A percentile compares a stretch with the other conserved stretches of the same genome.
Evolutionary conservation across 139 green algal species (phyloP).

Genomic region (Auxenochlorella pyrenoidosa): DNA sequence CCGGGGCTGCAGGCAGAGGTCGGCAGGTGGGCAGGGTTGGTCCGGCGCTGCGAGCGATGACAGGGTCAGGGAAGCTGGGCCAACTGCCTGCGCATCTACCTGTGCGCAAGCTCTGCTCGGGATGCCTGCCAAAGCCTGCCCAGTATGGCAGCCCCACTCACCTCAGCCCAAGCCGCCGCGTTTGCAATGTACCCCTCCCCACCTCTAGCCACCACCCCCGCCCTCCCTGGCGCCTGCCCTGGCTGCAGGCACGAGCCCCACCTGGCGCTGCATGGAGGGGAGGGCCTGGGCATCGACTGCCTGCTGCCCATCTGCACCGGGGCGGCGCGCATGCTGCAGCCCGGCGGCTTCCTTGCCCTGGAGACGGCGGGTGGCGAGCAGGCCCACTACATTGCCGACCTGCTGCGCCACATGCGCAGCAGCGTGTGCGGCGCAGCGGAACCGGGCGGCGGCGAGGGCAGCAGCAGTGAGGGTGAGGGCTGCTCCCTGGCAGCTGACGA

Average conservation of each 20-base stretch:
- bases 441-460: neutral
- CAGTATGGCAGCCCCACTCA: no score
- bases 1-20: slow-evolving; percentile 61
- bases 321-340: slow-evolving; percentile 53
- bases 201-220: no score
- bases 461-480: neutral
- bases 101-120: no score
- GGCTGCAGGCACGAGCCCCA: slow-evolving; percentile 80
- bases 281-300: slow-evolving; percentile 67
- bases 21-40: slow-evolving; percentile 26
- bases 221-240: neutral
- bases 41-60: no score
- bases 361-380: slow-evolving; percentile 79
- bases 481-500: neutral
- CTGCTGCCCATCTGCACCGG: slow-evolving; percentile 61
- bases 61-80: no score
- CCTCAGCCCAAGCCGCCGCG: no score
- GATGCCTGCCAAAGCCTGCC: no score
- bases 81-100: no score
- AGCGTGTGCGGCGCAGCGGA: neutral
- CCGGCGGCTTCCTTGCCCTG: slow-evolving; percentile 77
- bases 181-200: no score
- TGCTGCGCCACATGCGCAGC: slow-evolving; percentile 46
- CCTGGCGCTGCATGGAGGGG: slow-evolving; percentile 84
- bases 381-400: slow-evolving; percentile 51